Percentiles rank a stretch among this genome's conserved stretches.
Evolutionary conservation across 495 filamentous ascomycete genomes (phyloP).

Genomic region (Aspergillus diversus): DNA sequence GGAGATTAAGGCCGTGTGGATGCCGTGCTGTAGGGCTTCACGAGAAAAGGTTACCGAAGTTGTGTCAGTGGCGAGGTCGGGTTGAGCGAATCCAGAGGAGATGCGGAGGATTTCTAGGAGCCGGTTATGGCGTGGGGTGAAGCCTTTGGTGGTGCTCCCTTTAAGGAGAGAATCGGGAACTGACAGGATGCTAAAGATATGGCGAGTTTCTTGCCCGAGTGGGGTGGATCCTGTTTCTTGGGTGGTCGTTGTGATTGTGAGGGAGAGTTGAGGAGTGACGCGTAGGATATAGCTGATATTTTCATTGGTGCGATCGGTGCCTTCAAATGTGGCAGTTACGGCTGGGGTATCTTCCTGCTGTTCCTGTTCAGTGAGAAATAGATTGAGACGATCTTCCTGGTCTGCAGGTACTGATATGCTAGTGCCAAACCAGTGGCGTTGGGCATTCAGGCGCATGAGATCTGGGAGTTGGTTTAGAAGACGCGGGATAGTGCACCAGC

Average conservation of each 20-base stretch:
- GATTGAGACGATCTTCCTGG: constrained; percentile 26
- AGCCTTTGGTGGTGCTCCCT: constrained; percentile 21
- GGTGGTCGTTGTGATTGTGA: constrained; percentile 25
- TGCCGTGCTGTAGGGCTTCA: constrained; percentile 38
- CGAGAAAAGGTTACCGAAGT: constrained; percentile 28
- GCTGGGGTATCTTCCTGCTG: not conserved
- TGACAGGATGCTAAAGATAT: constrained; percentile 25
- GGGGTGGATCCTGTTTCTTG: not conserved
- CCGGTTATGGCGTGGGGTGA: constrained; percentile 14
- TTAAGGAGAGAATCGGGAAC: constrained; percentile 34
- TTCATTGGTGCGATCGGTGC: constrained; percentile 15
- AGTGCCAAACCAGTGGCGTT: constrained; percentile 38
- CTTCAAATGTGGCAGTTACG: constrained; percentile 21
- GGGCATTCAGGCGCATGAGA: constrained; percentile 37
- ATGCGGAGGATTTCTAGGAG: constrained; percentile 44
- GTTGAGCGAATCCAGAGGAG: constrained; percentile 28
- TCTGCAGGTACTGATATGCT: constrained; percentile 31
- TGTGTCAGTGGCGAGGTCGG: constrained; percentile 1
- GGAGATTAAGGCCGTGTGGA: constrained; percentile 36
- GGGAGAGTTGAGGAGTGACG: constrained; percentile 27
- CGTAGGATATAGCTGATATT: constrained; percentile 26
- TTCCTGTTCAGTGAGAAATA: constrained; percentile 27
- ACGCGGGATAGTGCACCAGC: constrained; percentile 44
- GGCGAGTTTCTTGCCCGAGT: constrained; percentile 8
- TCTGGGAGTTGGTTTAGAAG: constrained; percentile 37